Conservation (phyloP, 73 alveolate species). For the Symbiodinium pilosum region DNA sequence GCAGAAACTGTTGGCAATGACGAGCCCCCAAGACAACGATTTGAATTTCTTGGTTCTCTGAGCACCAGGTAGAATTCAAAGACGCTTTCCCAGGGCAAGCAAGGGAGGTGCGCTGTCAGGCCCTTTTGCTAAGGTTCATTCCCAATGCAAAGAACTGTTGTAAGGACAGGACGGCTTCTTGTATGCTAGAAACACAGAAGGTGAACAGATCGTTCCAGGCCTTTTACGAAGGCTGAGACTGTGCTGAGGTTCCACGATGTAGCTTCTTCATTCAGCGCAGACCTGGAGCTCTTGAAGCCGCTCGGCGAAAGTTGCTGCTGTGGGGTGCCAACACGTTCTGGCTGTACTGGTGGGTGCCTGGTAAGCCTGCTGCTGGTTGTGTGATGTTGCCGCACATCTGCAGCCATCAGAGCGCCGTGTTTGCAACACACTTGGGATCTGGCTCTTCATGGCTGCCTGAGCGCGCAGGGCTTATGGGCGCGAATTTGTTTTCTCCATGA, state of each 20-base stretch:
- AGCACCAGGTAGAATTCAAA: too few relatives aligned
- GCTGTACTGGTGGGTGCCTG: background rate
- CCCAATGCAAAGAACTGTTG: too few relatives aligned
- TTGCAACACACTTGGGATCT: background rate
- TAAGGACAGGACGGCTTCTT: too few relatives aligned
- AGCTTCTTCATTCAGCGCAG: conserved; percentile 73
- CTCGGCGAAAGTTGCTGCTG: too few relatives aligned
- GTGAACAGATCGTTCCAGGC: too few relatives aligned
- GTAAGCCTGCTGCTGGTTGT: background rate
- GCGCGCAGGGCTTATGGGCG: conserved; percentile 32
- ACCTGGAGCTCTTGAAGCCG: conserved; percentile 65
- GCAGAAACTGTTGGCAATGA: too few relatives aligned
- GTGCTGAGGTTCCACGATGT: conserved; percentile 58
- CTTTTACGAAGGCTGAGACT: background rate
- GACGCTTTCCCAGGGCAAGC: too few relatives aligned
- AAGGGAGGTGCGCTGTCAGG: too few relatives aligned
- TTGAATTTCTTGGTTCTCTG: too few relatives aligned
- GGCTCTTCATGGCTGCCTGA: background rate
- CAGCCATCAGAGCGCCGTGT: background rate
- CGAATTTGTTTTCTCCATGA: conserved; percentile 71
- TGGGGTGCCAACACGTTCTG: background rate
- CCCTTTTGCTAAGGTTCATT: too few relatives aligned
- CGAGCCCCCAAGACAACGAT: too few relatives aligned
- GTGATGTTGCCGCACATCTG: background rate
- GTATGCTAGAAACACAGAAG: too few relatives aligned